A percentile compares a stretch with the other conserved stretches of the same genome.
Conservation (phyloP, 2,329 filamentous ascomycete genomes). For the Tolypocladium tropicale region DNA sequence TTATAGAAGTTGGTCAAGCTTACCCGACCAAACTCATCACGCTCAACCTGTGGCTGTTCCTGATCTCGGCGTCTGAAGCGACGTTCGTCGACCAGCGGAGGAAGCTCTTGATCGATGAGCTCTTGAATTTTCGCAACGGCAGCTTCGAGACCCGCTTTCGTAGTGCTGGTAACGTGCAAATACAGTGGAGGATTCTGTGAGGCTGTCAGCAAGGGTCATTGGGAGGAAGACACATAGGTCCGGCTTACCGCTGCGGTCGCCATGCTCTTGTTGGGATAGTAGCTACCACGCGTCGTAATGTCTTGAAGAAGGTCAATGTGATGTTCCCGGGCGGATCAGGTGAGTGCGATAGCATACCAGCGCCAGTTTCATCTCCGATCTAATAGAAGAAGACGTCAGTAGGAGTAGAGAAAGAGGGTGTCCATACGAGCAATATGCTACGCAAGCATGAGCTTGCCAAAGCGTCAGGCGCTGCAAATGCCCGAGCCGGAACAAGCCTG, state of each 20-base stretch:
- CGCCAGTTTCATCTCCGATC: slow-evolving; percentile 99
- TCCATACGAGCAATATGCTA: slow-evolving; percentile 52
- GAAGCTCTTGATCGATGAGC: slow-evolving; percentile 90
- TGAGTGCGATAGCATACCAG: slow-evolving; percentile 66
- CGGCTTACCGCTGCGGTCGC: slow-evolving; percentile 75
- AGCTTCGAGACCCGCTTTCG: slow-evolving; percentile 81
- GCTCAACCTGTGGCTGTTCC: slow-evolving; percentile 62
- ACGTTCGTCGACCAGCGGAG: slow-evolving; percentile 88
- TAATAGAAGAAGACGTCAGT: slow-evolving; percentile 87
- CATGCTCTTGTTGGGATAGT: slow-evolving; percentile 97
- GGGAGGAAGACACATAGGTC: background rate
- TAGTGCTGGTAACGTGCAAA: slow-evolving; percentile 88
- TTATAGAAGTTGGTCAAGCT: slow-evolving; percentile 13
- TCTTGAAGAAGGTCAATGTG: slow-evolving; percentile 58
- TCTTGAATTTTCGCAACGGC: slow-evolving; percentile 86
- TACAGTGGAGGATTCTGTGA: slow-evolving; percentile 81
- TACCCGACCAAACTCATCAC: slow-evolving; percentile 85
- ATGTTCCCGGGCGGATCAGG: slow-evolving; percentile 25
- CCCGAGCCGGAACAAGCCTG: slow-evolving; percentile 23
- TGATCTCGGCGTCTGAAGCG: slow-evolving; percentile 78
- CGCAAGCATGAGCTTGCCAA: slow-evolving; percentile 59
- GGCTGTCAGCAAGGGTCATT: slow-evolving; percentile 1
- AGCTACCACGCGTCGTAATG: slow-evolving; percentile 95
- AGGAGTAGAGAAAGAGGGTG: slow-evolving; percentile 68
- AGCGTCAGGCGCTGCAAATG: slow-evolving; percentile 32